phyloP scores from a whole-genome alignment of 2,329 filamentous ascomycete species.

The Rhinocladiella mackenziei region DNA sequence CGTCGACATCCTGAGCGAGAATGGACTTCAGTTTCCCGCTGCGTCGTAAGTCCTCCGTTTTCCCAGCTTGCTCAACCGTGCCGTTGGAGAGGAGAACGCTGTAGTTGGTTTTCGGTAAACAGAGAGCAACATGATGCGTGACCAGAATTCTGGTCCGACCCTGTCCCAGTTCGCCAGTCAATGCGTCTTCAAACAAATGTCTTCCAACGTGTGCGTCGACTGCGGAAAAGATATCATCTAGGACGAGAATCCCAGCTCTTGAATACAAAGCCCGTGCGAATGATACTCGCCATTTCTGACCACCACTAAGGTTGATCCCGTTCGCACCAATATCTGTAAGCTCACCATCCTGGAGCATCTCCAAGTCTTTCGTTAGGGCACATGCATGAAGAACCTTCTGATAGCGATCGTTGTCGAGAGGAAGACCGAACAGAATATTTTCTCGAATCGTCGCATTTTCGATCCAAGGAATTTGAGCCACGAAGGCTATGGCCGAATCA shows the following conservation, averaged over 20 bases:
- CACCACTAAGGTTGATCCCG: slow-evolving; percentile 78
- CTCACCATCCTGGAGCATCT: slow-evolving; percentile 72
- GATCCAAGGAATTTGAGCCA: slow-evolving; percentile 79
- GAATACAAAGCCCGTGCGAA: slow-evolving; percentile 78
- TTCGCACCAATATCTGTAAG: slow-evolving; percentile 78
- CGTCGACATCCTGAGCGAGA: slow-evolving; percentile 39
- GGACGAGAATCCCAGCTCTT: slow-evolving; percentile 67
- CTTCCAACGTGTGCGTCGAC: slow-evolving; percentile 77
- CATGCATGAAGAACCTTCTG: slow-evolving; percentile 66
- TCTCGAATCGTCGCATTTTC: slow-evolving; percentile 75
- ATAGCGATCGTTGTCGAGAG: slow-evolving; percentile 66
- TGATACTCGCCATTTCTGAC: slow-evolving; percentile 77
- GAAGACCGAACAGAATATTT: slow-evolving; percentile 74
- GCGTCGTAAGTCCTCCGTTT: slow-evolving; percentile 55
- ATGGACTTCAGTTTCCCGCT: slow-evolving; percentile 43
- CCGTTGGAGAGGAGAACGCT: slow-evolving; percentile 70
- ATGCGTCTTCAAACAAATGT: slow-evolving; percentile 71
- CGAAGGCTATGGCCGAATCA: slow-evolving; percentile 65
- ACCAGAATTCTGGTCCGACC: slow-evolving; percentile 73
- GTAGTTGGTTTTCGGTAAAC: slow-evolving; percentile 67
- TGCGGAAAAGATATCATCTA: slow-evolving; percentile 80
- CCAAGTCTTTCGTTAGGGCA: slow-evolving; percentile 69
- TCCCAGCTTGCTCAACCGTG: slow-evolving; percentile 59
- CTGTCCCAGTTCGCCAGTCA: slow-evolving; percentile 65
- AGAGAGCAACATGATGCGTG: slow-evolving; percentile 73